Evolutionary conservation across 2,329 filamentous ascomycete genomes (phyloP).

Genomic region (Fusarium cicatricum): DNA sequence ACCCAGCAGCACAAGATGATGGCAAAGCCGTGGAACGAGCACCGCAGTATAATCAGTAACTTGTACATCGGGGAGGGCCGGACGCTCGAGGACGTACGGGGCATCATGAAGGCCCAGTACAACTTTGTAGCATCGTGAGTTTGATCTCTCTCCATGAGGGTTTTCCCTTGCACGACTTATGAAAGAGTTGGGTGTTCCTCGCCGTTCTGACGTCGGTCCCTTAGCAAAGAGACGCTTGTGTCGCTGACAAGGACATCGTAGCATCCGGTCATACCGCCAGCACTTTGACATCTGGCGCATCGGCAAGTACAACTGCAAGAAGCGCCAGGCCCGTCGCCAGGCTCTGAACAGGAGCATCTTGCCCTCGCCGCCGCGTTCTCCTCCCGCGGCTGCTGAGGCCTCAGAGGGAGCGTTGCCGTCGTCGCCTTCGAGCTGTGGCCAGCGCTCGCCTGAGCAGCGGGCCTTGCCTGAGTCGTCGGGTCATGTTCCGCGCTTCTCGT

Average conservation of each 20-base stretch:
- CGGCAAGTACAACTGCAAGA: slow-evolving; percentile 57
- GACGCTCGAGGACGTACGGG: slow-evolving; percentile 52
- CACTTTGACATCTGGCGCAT: slow-evolving; percentile 56
- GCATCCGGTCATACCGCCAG: slow-evolving; percentile 58
- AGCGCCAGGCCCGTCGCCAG: slow-evolving; percentile 33
- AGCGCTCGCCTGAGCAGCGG: slow-evolving; percentile 30
- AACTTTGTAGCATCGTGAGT: slow-evolving; percentile 54
- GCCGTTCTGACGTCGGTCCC: too few species aligned
- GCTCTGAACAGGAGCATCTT: slow-evolving; percentile 11
- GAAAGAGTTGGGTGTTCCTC: too few species aligned
- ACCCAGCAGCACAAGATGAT: slow-evolving; percentile 43
- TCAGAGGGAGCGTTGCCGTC: slow-evolving; percentile 8
- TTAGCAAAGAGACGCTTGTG: too few species aligned
- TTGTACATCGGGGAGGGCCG: slow-evolving; percentile 52
- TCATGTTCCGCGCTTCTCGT: slow-evolving; percentile 10
- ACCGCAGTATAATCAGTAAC: slow-evolving; percentile 47
- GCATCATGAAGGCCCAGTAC: slow-evolving; percentile 50
- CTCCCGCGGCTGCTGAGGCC: slow-evolving; percentile 3
- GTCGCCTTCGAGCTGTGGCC: slow-evolving; percentile 18
- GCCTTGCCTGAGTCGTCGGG: slow-evolving; percentile 18
- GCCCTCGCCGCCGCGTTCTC: slow-evolving; percentile 31
- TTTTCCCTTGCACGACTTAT: too few species aligned
- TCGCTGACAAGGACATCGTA: slow-evolving; percentile 7
- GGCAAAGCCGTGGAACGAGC: slow-evolving; percentile 55
- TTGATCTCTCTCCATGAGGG: not conserved